Evolutionary conservation across 148 eudicot genomes (phyloP).

Genomic region (Oxyria digyna): DNA sequence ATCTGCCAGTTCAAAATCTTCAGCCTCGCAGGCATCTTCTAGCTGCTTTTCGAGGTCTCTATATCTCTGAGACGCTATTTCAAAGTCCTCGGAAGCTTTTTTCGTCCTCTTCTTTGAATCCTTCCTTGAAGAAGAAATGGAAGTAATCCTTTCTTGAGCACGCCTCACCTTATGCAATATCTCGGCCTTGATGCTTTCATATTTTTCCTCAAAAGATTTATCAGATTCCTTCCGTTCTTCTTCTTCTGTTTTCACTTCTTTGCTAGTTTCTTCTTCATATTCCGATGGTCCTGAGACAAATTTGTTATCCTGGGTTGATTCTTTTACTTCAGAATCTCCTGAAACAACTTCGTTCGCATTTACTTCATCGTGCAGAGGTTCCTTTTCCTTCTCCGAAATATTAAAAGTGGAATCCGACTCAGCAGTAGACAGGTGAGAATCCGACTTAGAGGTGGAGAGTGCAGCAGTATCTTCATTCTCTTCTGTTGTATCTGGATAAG

Average conservation of each 20-base stretch:
- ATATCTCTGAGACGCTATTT: slow-evolving; percentile 33
- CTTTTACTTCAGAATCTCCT: slow-evolving; percentile 9
- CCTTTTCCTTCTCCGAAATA: not conserved
- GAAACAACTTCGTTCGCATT: slow-evolving; percentile 9
- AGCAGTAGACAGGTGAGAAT: slow-evolving; percentile 9
- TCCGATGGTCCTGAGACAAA: slow-evolving; percentile 7
- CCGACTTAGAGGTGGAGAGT: slow-evolving; percentile 6
- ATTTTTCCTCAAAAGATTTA: slow-evolving; percentile 26
- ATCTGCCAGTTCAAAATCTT: slow-evolving; percentile 75
- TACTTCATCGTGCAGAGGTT: slow-evolving; percentile 5
- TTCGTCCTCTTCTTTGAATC: slow-evolving; percentile 45
- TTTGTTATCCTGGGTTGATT: slow-evolving; percentile 8
- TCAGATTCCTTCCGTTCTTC: slow-evolving; percentile 8
- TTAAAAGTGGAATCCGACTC: slow-evolving; percentile 8
- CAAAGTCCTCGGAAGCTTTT: slow-evolving; percentile 43
- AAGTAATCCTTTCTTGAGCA: slow-evolving; percentile 28
- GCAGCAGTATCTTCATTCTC: slow-evolving; percentile 11
- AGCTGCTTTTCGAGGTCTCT: slow-evolving; percentile 54
- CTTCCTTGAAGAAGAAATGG: slow-evolving; percentile 42
- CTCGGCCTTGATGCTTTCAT: slow-evolving; percentile 33
- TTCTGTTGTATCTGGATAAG: slow-evolving; percentile 12
- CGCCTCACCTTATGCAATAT: slow-evolving; percentile 34
- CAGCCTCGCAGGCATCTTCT: slow-evolving; percentile 76
- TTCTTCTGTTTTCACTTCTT: slow-evolving; percentile 11
- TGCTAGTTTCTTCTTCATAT: slow-evolving; percentile 6